These are phyloP conservation scores for Globisporangium okanoganense DNA, from an alignment of 352 stramenopile genomes.

Conservation along the genomic window DNA sequence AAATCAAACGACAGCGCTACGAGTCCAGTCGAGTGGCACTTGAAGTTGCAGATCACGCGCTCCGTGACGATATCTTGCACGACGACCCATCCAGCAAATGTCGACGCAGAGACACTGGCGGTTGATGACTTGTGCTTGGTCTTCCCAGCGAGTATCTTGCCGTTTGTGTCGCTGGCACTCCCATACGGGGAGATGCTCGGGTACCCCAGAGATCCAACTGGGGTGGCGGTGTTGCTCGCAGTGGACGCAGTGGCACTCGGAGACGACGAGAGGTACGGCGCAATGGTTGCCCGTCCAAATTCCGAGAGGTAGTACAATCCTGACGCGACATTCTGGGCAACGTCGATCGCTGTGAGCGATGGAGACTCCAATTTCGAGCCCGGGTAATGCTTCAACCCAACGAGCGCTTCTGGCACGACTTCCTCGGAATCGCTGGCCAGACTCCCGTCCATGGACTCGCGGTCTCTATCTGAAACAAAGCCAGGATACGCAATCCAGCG, in stretches of 20 bases:
- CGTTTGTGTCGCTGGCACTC: slow-evolving; percentile 8
- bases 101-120: slow-evolving; percentile 14
- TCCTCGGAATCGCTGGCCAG: slow-evolving; percentile 49
- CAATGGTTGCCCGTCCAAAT: slow-evolving; percentile 58
- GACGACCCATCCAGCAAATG: slow-evolving; percentile 53
- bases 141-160: slow-evolving; percentile 5
- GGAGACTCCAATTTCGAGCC: slow-evolving; percentile 24
- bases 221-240: slow-evolving; percentile 14
- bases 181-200: slow-evolving; percentile 13
- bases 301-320: slow-evolving; percentile 84
- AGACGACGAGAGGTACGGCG: slow-evolving; percentile 69
- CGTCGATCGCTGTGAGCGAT: slow-evolving; percentile 67
- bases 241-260: slow-evolving; percentile 26
- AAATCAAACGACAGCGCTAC: slow-evolving; percentile 76
- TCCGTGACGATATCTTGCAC: slow-evolving; percentile 66
- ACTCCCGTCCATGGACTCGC: slow-evolving; percentile 21
- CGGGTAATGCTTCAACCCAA: slow-evolving; percentile 12
- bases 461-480: slow-evolving; percentile 21
- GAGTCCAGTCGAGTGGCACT: slow-evolving; percentile 68
- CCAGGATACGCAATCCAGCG: slow-evolving; percentile 74
- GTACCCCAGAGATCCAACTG: slow-evolving; percentile 18
- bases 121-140: slow-evolving; percentile 13
- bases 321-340: slow-evolving; percentile 86
- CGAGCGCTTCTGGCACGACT: slow-evolving; percentile 24
- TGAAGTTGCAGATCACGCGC: slow-evolving; percentile 65